These are phyloP conservation scores for Lactarius hengduanensis DNA, from an alignment of 768 basidiomycete species.

Conservation along the genomic window DNA sequence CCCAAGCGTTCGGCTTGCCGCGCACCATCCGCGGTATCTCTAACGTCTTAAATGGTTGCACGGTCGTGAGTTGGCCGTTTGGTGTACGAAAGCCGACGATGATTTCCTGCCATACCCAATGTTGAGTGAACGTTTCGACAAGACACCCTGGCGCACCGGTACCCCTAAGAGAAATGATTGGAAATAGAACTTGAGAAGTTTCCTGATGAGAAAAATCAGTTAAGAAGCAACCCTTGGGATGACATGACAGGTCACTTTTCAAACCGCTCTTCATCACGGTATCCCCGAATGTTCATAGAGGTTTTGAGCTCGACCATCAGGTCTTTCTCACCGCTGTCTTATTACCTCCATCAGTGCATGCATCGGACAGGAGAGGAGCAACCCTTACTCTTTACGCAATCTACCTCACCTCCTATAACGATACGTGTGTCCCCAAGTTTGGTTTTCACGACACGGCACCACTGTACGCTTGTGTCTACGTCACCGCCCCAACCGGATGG, in stretches of 20 bases:
- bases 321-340: constrained; percentile 62
- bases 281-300: constrained; percentile 63
- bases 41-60: constrained; percentile 74
- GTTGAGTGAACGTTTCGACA: constrained; percentile 15
- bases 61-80: constrained; percentile 60
- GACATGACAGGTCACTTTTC: constrained; percentile 56
- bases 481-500: constrained; percentile 67
- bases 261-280: constrained; percentile 67
- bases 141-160: constrained; percentile 46
- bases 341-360: neutral
- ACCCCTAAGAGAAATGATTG: constrained; percentile 91
- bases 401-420: constrained; percentile 87
- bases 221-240: neutral
- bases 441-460: constrained; percentile 88
- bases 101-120: constrained; percentile 57
- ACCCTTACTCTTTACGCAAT: constrained; percentile 73
- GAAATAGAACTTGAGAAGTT: constrained; percentile 89
- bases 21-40: constrained; percentile 76
- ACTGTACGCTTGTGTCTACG: constrained; percentile 86
- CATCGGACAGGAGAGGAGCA: neutral
- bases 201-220: constrained; percentile 45
- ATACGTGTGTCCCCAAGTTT: constrained; percentile 70
- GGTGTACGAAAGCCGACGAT: constrained; percentile 86
- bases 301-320: constrained; percentile 88
- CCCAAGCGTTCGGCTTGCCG: constrained; percentile 73